These are phyloP conservation scores for Erodium chrysanthum DNA, from an alignment of 441 rosid genomes.

Conservation along the genomic window DNA sequence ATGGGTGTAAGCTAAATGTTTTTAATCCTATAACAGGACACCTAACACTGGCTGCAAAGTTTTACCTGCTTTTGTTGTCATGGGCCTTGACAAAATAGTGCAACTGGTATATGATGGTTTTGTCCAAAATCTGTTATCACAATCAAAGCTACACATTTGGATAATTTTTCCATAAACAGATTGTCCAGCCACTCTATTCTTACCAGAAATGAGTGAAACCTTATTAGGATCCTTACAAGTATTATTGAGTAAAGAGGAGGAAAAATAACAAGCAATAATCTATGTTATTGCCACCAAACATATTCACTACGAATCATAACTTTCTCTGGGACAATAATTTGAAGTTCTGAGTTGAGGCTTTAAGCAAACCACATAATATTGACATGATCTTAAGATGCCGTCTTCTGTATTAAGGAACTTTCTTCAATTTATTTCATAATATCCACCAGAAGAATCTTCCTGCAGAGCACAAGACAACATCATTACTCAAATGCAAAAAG, in stretches of 20 bases:
- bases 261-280: neutral
- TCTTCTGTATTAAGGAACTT: neutral
- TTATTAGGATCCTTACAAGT: neutral
- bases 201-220: neutral
- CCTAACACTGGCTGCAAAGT: neutral
- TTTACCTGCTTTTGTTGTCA: conserved; percentile 3
- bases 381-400: neutral
- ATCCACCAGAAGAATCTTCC: neutral
- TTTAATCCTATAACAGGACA: too few relatives aligned
- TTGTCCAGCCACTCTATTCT: neutral
- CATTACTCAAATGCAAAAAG: neutral
- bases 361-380: neutral
- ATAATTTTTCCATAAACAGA: neutral
- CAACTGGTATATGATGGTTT: neutral
- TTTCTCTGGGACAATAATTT: neutral
- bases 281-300: too few relatives aligned
- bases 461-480: neutral
- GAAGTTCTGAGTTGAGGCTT: neutral
- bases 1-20: too few relatives aligned
- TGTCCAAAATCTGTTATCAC: neutral
- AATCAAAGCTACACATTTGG: neutral
- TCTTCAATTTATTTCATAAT: neutral
- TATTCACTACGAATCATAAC: neutral
- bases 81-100: neutral
- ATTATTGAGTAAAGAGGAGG: neutral